phyloP scores from a whole-genome alignment of 352 stramenopile species.

The Pythium guiyangense region DNA sequence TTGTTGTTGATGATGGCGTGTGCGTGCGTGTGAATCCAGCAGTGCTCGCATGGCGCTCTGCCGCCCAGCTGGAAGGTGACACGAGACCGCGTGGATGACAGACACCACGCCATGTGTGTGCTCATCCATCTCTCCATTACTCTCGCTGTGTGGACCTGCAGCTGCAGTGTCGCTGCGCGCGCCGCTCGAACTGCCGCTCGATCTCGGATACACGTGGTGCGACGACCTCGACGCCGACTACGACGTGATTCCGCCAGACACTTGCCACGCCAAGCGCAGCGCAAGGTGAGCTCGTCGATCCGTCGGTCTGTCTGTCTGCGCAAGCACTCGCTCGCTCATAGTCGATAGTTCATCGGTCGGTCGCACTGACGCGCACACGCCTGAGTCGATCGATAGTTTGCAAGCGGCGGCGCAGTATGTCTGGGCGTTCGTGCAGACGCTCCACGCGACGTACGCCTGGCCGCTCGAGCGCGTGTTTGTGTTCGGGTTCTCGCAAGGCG shows the following conservation, averaged over 20 bases:
- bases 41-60: no score
- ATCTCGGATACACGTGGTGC: no score
- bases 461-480: no score
- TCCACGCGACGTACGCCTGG: no score
- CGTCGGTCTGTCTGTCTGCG: background rate
- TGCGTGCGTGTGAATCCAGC: background rate
- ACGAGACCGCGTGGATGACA: background rate
- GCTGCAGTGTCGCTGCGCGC: slow-evolving; percentile 47
- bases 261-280: slow-evolving; percentile 33
- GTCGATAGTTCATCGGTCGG: background rate
- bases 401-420: slow-evolving; percentile 27
- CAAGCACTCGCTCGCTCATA: background rate
- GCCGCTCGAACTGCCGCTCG: slow-evolving; percentile 43
- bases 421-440: slow-evolving; percentile 40
- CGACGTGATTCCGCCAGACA: slow-evolving; percentile 39
- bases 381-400: slow-evolving; percentile 23
- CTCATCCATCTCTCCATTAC: background rate
- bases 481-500: no score
- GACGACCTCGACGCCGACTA: no score
- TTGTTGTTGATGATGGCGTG: no score
- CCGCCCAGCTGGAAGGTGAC: no score
- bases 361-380: background rate
- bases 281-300: slow-evolving; percentile 27
- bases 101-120: no score
- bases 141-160: slow-evolving; percentile 6